These are phyloP conservation scores for Tolypocladium capitatum DNA, from an alignment of 2,329 filamentous ascomycete species.

Conservation along the genomic window DNA sequence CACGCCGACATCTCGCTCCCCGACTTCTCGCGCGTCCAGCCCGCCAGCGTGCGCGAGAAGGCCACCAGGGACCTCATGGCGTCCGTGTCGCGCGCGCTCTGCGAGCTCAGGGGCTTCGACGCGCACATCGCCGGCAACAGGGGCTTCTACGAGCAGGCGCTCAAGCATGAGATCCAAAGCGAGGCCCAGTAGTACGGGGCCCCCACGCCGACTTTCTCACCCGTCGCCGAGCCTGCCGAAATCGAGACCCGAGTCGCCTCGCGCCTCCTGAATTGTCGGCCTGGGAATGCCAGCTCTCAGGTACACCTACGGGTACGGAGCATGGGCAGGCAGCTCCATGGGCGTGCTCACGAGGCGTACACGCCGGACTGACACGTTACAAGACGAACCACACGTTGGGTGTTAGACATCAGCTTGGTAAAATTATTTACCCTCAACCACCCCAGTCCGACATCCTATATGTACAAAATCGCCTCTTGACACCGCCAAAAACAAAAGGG, in stretches of 20 bases:
- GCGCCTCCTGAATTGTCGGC: not conserved
- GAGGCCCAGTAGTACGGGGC: not conserved
- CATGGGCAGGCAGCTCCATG: not conserved
- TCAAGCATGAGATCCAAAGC: conserved; percentile 10
- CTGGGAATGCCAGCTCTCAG: not conserved
- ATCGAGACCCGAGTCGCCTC: not conserved
- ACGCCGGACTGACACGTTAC: not conserved
- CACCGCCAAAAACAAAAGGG: conserved; percentile 17
- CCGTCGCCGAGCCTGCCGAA: not conserved
- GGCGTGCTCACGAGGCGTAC: not conserved
- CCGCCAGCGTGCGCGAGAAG: conserved; percentile 10
- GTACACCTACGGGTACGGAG: not conserved
- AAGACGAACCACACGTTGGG: not conserved
- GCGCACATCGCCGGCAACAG: conserved; percentile 7
- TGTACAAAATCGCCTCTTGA: conserved; percentile 18
- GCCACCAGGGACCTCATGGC: conserved; percentile 10
- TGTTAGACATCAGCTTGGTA: not conserved
- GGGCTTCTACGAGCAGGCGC: conserved; percentile 8
- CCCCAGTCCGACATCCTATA: conserved; percentile 19
- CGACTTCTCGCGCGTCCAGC: conserved; percentile 5
- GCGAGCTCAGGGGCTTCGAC: conserved; percentile 12
- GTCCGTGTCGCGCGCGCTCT: conserved; percentile 7
- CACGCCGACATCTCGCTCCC: conserved; percentile 6
- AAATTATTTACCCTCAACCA: conserved; percentile 10
- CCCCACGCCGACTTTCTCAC: not conserved